phyloP scores from a whole-genome alignment of 805 yeast genomes.

The Schizosaccharomyces octosporus region DNA sequence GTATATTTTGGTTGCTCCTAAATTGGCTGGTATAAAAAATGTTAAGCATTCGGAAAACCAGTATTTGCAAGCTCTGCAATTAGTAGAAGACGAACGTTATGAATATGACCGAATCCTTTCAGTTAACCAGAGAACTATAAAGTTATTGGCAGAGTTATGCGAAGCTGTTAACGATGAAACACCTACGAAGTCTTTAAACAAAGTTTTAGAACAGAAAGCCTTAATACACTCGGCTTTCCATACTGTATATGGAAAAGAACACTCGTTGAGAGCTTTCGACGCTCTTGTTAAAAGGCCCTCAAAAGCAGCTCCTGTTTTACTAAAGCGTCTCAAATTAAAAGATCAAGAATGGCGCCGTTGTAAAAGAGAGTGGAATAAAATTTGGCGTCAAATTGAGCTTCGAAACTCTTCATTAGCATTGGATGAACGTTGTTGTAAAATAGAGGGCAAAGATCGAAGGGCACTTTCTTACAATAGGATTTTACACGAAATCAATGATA shows the following conservation, averaged over 20 bases:
- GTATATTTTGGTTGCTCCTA: not conserved
- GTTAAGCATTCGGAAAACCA: conserved; percentile 67
- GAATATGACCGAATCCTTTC: conserved; percentile 93
- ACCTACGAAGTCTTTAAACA: not conserved
- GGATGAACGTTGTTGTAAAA: conserved; percentile 39
- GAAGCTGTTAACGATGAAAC: not conserved
- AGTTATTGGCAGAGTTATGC: conserved; percentile 83
- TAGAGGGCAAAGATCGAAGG: not conserved
- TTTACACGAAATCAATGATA: not conserved
- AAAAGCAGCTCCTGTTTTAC: conserved; percentile 77
- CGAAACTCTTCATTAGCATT: conserved; percentile 78
- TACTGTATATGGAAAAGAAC: conserved; percentile 76
- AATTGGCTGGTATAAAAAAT: not conserved
- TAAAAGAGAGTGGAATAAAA: conserved; percentile 96
- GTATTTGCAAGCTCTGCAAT: conserved; percentile 81
- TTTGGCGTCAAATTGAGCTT: conserved; percentile 96
- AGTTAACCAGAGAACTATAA: conserved; percentile 80
- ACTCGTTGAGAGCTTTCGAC: conserved; percentile 88
- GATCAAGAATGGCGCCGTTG: conserved; percentile 98
- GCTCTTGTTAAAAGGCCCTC: conserved; percentile 90
- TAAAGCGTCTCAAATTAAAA: conserved; percentile 81
- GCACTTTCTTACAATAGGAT: not conserved
- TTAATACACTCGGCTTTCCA: not conserved
- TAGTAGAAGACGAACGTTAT: conserved; percentile 91
- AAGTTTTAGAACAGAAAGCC: not conserved